Base-by-base conservation (phyloP, 371 early-diverging fungal species). In the Mucor circinelloides region DNA sequence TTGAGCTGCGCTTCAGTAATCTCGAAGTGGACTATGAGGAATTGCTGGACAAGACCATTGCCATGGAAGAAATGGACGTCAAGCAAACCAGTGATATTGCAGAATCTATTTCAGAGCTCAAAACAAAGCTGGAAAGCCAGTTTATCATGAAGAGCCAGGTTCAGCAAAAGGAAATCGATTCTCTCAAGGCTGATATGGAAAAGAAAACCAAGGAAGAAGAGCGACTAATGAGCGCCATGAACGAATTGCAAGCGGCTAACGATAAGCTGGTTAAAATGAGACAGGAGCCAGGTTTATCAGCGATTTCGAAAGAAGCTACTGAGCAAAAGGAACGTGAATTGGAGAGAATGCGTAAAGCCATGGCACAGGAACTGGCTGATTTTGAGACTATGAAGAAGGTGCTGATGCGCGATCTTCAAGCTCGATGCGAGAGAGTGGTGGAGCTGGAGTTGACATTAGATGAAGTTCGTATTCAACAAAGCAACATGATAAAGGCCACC, bases 351-450 rank as follows among this genome's bases (percentile, higher is more conserved):
- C 88, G 94, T 42, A 93, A 94, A 80, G 87, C 89, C 2, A 95
- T 97, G 96, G 80, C 92, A 7, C 91, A 94, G 76, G 95, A 97
- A 69, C 84, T 97, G 54, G 85, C 90, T n/a, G 97, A 97, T 69
- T 97, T 96, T 81, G 98, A 97, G 66, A 90, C 91, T 55, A 96
- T 97, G 96, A 96, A 96, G 86, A 95, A 95, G 86, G 92, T 94
- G 25, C 81, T 99, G 63, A 95, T 97, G 97, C 90, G 94, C 28
- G 98, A 97, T 71, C 87, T 99, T 40, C 96, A 97, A 77, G 91
- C 92, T 82, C 91, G 97, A 19, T 97, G 97, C 80, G 97, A 99
- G 74, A 94, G 93, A 82, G 94, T 82, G 10, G 96, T 97, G 17
- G 97, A 97, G 80, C 87, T 97, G 17, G 97, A 97, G 76, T 91